Percentiles rank a stretch among this genome's conserved stretches.
Conservation (phyloP, 2,329 filamentous ascomycete genomes). For the Diplodia scrobiculata region DNA sequence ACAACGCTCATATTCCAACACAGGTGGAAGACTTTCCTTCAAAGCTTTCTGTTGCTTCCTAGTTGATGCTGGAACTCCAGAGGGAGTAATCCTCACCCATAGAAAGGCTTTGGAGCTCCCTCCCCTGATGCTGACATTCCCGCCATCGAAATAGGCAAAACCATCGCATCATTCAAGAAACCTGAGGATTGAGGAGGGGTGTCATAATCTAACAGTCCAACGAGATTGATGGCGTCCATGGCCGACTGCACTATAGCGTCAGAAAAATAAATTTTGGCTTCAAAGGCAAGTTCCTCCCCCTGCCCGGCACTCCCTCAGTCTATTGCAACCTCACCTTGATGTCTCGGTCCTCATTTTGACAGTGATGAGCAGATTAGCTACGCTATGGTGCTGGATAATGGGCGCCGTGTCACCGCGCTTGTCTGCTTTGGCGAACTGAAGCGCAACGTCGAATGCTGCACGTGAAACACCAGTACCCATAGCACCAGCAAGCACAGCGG, state of each 20-base stretch:
- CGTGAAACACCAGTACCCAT: constrained; percentile 60
- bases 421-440: constrained; percentile 53
- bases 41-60: too few relatives aligned
- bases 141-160: constrained; percentile 49
- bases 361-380: constrained; percentile 56
- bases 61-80: constrained; percentile 41
- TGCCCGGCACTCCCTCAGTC: too few relatives aligned
- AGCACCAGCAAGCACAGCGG: constrained; percentile 56
- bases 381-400: constrained; percentile 54
- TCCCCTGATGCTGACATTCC: constrained; percentile 57
- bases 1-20: too few relatives aligned
- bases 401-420: constrained; percentile 50
- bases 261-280: constrained; percentile 58
- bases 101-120: constrained; percentile 54
- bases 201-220: constrained; percentile 55
- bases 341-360: constrained; percentile 58
- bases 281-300: too few relatives aligned
- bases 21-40: too few relatives aligned
- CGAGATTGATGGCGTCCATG: constrained; percentile 55
- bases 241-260: constrained; percentile 55
- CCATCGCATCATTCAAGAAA: constrained; percentile 32
- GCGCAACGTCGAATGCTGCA: constrained; percentile 55
- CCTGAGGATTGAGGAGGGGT: constrained; percentile 48
- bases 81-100: constrained; percentile 50
- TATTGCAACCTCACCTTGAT: constrained; percentile 41